Evolutionary conservation across 139 green algal species (phyloP).

Genomic region (Chlamydomonas sp.): DNA sequence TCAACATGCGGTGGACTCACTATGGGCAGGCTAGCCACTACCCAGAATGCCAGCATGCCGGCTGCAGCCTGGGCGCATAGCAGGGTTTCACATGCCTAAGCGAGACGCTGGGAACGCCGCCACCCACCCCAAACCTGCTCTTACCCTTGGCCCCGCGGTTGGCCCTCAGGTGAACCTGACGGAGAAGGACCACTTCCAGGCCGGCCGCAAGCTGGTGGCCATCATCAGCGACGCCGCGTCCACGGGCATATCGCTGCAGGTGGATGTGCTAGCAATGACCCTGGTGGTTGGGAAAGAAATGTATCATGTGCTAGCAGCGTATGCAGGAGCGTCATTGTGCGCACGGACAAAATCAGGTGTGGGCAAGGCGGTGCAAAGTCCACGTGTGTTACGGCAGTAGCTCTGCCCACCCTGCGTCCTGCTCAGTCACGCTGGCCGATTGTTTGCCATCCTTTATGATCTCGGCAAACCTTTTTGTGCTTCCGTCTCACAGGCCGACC

Average conservation of each 20-base stretch:
- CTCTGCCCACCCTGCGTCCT: neutral
- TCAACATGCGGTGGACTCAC: too few species aligned
- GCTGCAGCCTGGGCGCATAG: too few species aligned
- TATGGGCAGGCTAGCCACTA: too few species aligned
- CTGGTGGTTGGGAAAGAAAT: too few species aligned
- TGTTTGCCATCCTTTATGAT: too few species aligned
- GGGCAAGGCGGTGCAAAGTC: too few species aligned
- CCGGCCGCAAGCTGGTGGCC: conserved; percentile 62
- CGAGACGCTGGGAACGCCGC: neutral
- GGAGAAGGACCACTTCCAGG: conserved; percentile 61
- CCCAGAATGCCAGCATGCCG: too few species aligned
- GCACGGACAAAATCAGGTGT: neutral
- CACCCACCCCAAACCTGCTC: neutral
- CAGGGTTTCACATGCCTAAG: too few species aligned
- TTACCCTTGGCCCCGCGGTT: neutral
- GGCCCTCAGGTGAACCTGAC: conserved; percentile 57
- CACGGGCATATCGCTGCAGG: conserved; percentile 88
- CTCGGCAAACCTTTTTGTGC: conserved; percentile 27
- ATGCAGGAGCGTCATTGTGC: too few species aligned
- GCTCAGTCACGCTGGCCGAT: too few species aligned
- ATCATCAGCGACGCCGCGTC: conserved; percentile 85
- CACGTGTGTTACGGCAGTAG: neutral
- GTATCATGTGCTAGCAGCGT: too few species aligned
- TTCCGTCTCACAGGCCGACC: conserved; percentile 53
- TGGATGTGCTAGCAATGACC: neutral